Evolutionary conservation across 2,329 filamentous ascomycete species (phyloP).

Genomic region (Botrytis fragariae): DNA sequence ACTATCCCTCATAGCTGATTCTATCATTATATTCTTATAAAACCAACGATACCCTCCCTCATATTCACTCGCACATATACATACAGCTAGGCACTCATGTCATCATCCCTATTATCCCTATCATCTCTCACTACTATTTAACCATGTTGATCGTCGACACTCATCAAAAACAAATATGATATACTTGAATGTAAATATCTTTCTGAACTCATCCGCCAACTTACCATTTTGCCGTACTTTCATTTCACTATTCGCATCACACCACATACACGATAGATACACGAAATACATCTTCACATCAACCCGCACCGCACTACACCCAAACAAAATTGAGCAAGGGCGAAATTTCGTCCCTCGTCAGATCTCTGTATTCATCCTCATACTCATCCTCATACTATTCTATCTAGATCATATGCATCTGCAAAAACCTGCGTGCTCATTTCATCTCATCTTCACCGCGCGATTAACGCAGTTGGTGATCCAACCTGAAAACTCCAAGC

Average conservation of each 20-base stretch:
- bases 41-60: background rate
- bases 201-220: background rate
- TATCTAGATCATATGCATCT: constrained; percentile 7
- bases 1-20: background rate
- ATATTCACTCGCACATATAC: background rate
- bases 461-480: constrained; percentile 18
- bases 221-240: background rate
- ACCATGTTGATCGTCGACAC: background rate
- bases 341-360: background rate
- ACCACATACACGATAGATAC: background rate
- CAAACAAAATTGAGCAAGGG: background rate
- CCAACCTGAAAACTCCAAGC: constrained; percentile 18
- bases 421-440: constrained; percentile 18
- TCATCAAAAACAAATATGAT: background rate
- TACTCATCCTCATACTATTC: background rate
- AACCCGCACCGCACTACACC: background rate
- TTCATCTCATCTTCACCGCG: constrained; percentile 19
- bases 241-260: background rate
- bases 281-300: background rate
- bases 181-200: background rate
- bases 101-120: background rate
- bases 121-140: background rate
- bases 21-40: background rate
- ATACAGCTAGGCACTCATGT: background rate
- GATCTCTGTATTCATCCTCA: constrained; percentile 1